Evolutionary conservation across 2,329 filamentous ascomycete species (phyloP).

Genomic region (Pleoardoris graminearum): DNA sequence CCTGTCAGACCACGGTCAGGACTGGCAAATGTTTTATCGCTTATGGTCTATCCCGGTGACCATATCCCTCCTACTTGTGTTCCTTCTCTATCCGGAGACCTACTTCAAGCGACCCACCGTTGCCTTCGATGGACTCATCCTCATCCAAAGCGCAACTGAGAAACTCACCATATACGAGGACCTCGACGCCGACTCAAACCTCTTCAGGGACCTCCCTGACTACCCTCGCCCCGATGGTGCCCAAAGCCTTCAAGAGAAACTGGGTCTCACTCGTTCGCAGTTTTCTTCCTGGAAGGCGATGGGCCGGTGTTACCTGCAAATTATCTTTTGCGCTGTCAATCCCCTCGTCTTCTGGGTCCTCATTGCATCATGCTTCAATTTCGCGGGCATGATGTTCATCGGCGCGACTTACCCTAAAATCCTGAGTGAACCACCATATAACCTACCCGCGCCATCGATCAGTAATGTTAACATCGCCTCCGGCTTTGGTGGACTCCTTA

Average conservation of each 20-base stretch:
- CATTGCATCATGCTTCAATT: slow-evolving; percentile 29
- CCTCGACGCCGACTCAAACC: slow-evolving; percentile 29
- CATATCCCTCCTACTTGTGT: slow-evolving; percentile 31
- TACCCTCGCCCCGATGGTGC: too few relatives aligned
- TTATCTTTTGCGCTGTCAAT: slow-evolving; percentile 32
- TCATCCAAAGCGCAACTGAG: slow-evolving; percentile 46
- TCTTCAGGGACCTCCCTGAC: slow-evolving; percentile 33
- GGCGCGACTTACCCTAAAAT: slow-evolving; percentile 28
- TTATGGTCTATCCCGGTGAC: slow-evolving; percentile 32
- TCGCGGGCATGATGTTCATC: slow-evolving; percentile 37
- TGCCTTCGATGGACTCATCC: slow-evolving; percentile 48
- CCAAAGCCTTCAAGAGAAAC: slow-evolving; percentile 9
- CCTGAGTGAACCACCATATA: slow-evolving; percentile 28
- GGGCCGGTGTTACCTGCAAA: slow-evolving; percentile 30
- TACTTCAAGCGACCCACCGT: slow-evolving; percentile 49
- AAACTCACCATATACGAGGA: slow-evolving; percentile 46
- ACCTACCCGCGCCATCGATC: slow-evolving; percentile 18
- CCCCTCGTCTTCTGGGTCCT: slow-evolving; percentile 41
- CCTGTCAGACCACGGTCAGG: slow-evolving; percentile 25
- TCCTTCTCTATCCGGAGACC: slow-evolving; percentile 45
- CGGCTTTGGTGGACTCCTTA: slow-evolving; percentile 24
- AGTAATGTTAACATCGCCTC: slow-evolving; percentile 25
- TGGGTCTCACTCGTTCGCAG: slow-evolving; percentile 27
- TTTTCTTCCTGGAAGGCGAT: slow-evolving; percentile 32
- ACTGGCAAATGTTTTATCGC: slow-evolving; percentile 44